Base-by-base conservation (phyloP, 2,329 filamentous ascomycete genomes). In the Pseudopithomyces maydicus region DNA sequence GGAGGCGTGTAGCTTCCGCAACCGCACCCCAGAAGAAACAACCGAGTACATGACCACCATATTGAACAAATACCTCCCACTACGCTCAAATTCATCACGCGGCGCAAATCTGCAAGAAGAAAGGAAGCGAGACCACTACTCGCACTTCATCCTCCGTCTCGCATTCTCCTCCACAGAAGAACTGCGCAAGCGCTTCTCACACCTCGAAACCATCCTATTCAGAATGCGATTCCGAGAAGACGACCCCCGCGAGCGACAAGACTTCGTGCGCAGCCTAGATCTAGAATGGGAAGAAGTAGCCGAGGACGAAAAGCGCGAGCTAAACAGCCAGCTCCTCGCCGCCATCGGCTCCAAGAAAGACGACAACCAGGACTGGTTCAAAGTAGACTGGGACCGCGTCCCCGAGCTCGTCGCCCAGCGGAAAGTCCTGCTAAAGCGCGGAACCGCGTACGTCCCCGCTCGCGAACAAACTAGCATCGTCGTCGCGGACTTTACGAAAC, bases 91-190 rank as follows among this genome's bases (percentile, higher is more conserved):
- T 70, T 89, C 86, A 54, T 90, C 90, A 1, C 78, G 81, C 20
- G 79, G 80, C 14, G 76, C 77, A 11, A 80, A 81, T 29, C 78
- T 94, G 14, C 83, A 85, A 22, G 78, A 85, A 33, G 91, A 99
- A 78, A 85, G 94, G 26, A 90, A 94, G 75, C 96, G 95, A 74
- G 95, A 99, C 68, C 95, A 99, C 78, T 99, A 98, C 78, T 95
- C 91, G 54, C 95, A 99, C 77, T 99, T 97, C 74, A 99, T 98
- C 59, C 85, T 99, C 6, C 88, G 95, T 0, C 85, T 99, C 42
- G 95, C 95, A 1, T 99, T 99, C 71, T 88, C 93, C 0, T 88
- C 90, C 2, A 97, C 94, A 0, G 92, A 97, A 72, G 95, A 99
- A 69, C 81, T 98, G 36, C 88, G 95, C 41, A 85, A 90, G 61